Conservation (phyloP, 441 rosid species). For the Brassica balearica region DNA sequence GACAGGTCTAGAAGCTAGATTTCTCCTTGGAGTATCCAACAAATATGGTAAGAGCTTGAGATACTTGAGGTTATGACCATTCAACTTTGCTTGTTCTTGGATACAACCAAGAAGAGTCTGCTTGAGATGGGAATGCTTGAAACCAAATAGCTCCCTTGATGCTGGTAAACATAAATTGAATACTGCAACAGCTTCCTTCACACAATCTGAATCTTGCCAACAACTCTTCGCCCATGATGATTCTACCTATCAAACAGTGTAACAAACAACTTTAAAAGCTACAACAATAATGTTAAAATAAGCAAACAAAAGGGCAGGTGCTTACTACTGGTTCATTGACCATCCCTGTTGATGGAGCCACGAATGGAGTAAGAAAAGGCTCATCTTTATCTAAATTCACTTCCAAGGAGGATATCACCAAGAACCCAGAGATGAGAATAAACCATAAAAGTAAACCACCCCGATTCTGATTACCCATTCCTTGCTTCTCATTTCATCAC, state of each 20-base stretch:
- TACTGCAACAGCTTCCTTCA: constrained; percentile 56
- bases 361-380: constrained; percentile 48
- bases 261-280: constrained; percentile 24
- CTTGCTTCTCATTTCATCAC: constrained; percentile 62
- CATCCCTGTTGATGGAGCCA: constrained; percentile 59
- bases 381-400: constrained; percentile 49
- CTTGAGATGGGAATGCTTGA: constrained; percentile 53
- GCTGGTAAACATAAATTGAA: constrained; percentile 54
- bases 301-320: not conserved
- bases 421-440: constrained; percentile 61
- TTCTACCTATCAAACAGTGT: constrained; percentile 55
- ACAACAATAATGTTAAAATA: not conserved
- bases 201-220: constrained; percentile 54
- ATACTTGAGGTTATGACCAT: constrained; percentile 49
- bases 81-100: constrained; percentile 55
- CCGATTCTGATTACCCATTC: constrained; percentile 55
- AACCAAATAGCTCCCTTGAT: constrained; percentile 49
- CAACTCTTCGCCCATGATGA: constrained; percentile 59
- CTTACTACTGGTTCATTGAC: constrained; percentile 62
- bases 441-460: constrained; percentile 51
- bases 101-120: constrained; percentile 63
- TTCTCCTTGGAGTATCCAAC: constrained; percentile 51
- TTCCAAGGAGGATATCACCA: constrained; percentile 48
- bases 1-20: constrained; percentile 48
- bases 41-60: constrained; percentile 43